phyloP scores from a whole-genome alignment of 2,329 filamentous ascomycete species.

The Curvularia lunata region DNA sequence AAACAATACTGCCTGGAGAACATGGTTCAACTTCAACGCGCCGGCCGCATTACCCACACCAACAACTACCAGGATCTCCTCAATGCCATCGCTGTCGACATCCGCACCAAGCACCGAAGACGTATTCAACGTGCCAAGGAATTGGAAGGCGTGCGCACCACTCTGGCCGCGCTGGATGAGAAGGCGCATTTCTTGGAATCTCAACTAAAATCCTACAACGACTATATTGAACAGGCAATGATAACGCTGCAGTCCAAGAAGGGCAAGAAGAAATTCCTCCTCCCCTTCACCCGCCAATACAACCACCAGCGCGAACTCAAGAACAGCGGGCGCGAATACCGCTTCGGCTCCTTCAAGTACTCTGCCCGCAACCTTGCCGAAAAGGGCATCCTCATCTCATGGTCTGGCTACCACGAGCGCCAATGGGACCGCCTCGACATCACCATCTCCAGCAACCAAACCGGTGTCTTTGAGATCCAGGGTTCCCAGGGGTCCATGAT shows the following conservation, averaged over 20 bases:
- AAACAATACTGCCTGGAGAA: conserved; percentile 95
- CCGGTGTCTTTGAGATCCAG: conserved; percentile 92
- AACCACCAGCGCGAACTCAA: conserved; percentile 97
- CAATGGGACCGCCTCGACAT: conserved; percentile 94
- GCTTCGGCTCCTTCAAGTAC: conserved; percentile 98
- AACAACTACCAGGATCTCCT: conserved; percentile 98
- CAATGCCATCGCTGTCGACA: conserved; percentile 95
- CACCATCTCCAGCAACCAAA: conserved; percentile 91
- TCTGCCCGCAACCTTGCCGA: conserved; percentile 86
- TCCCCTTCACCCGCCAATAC: conserved; percentile 98
- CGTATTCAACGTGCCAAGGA: conserved; percentile 91
- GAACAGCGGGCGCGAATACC: conserved; percentile 88
- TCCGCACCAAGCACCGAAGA: conserved; percentile 93
- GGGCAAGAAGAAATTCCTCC: conserved; percentile 89
- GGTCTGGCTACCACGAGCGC: conserved; percentile 79
- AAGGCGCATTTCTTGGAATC: conserved; percentile 93
- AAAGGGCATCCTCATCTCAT: conserved; percentile 92
- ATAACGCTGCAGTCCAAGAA: conserved; percentile 96
- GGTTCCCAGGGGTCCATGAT: conserved; percentile 91
- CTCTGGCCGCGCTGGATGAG: conserved; percentile 75
- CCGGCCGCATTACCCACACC: conserved; percentile 81
- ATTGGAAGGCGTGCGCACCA: conserved; percentile 80
- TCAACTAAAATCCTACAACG: conserved; percentile 96
- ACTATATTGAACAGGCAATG: conserved; percentile 99
- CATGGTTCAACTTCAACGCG: conserved; percentile 84